These are phyloP conservation scores for Emmonsiellopsis sp. DNA, from an alignment of 2,329 filamentous ascomycete genomes.

Conservation along the genomic window DNA sequence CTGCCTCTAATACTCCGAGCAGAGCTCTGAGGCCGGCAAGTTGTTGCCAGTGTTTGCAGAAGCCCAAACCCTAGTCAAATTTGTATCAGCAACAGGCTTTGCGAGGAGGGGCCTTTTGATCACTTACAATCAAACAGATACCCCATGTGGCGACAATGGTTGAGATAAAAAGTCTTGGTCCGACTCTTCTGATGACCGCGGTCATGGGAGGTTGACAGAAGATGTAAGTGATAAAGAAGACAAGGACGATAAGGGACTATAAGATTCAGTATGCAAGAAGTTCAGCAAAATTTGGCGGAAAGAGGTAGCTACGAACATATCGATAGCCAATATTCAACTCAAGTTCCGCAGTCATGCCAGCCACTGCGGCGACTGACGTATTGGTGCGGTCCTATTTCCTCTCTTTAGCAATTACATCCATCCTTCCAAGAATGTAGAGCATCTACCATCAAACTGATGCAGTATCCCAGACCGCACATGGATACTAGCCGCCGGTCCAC, in stretches of 20 bases:
- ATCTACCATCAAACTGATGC: slow-evolving; percentile 56
- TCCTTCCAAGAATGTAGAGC: no score
- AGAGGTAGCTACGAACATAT: slow-evolving; percentile 12
- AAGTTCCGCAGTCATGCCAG: slow-evolving; percentile 36
- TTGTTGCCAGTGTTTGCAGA: slow-evolving; percentile 18
- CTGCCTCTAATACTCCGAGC: slow-evolving; percentile 55
- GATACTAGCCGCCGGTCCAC: slow-evolving; percentile 59
- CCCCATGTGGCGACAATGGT: slow-evolving; percentile 17
- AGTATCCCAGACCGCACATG: slow-evolving; percentile 60
- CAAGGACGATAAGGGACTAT: slow-evolving; percentile 55
- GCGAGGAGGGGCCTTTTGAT: no score
- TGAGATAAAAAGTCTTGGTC: slow-evolving; percentile 27
- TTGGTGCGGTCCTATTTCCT: slow-evolving; percentile 56
- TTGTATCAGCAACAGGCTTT: neutral
- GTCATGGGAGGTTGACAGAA: slow-evolving; percentile 64
- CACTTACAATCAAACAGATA: slow-evolving; percentile 13
- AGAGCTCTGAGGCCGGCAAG: slow-evolving; percentile 29
- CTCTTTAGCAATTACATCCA: no score
- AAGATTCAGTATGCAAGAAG: neutral
- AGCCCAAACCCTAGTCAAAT: slow-evolving; percentile 16
- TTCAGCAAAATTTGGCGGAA: neutral
- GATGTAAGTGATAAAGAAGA: slow-evolving; percentile 68
- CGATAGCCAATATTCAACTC: slow-evolving; percentile 19
- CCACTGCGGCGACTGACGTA: slow-evolving; percentile 62
- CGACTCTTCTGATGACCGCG: slow-evolving; percentile 56